Base-by-base conservation (phyloP, 495 filamentous ascomycete genomes). In the Penicillium coprophilum region DNA sequence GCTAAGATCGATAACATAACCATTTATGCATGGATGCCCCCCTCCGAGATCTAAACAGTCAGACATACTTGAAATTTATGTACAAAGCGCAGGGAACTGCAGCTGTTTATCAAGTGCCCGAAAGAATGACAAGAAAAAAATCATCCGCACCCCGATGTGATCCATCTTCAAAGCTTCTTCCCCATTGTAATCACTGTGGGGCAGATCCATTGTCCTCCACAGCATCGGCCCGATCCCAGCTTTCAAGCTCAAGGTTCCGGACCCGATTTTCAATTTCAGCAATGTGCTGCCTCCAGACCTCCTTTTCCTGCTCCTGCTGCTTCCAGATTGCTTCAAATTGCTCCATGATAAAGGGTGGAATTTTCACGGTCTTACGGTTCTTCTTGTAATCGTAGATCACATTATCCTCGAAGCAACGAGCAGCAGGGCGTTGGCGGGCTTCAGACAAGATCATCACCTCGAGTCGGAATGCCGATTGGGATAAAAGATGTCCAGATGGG, bases 331-430 rank as follows among this genome's bases (percentile, higher is more conserved):
- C 63, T 46, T 76, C 69, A 56, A 97, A 89, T 44, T 84, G 74
- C 1, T 82, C 74, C 38, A 84, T 63, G 74, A 93, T 82, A 59
- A 90, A 97, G 0, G 71, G 69, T 36, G 83, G 84, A 58, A 96
- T 73, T 38, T 77, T 61, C 0, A 77, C 50, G 3, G 77, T 72
- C 65, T 79, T 82, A 28, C 59, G 71, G 19, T 75, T 82, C 15
- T 68, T 68, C 44, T 70, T 75, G 69, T 97, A 97, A 71, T 97
- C 88, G 71, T 96, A 97, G 0, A 91, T 74, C 3, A 93, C 87
- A 46, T 91, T 83, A 60, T 95, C 90, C 73, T 97, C 94, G 17
- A 84, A 73, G 54, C 90, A 88, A 36, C 85, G 72, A 21, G 92
- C 91, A 2, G 90, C 88, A n/a, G 85, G 79, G 15, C 94, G 82